Base-by-base conservation (phyloP, 2,329 filamentous ascomycete species). In the Cercospora zeina region DNA sequence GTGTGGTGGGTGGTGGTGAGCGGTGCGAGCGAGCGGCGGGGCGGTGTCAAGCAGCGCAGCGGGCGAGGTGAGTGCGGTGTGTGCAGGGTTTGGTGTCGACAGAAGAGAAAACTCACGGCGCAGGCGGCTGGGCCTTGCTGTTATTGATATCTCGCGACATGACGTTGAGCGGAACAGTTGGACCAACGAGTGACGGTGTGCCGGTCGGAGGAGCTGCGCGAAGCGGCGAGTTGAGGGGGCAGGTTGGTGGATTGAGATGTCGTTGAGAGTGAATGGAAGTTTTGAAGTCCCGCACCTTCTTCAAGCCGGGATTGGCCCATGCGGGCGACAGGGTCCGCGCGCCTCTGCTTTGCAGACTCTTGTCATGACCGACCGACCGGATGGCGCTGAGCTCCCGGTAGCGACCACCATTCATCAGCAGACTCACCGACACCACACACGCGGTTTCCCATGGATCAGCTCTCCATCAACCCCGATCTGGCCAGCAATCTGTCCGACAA, bases 401-500 rank as follows among this genome's bases (percentile, higher is more conserved):
- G 19, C 47, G 21, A 50, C 47, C 47, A 50, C 27, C 24, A 14
- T 30, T 50, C 14, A n/a, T 31, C 47, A 50, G 24, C 47, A 30
- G 21, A 16, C 47, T 50, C 47, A 50, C 47, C 47, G 47, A 50
- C 14, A 30, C 47, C 14, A 1, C 1, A 31, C 27, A 9, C 6
- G 14, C 47, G 37, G 13, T 10, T 49, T 51, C 60, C 37, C 53
- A 73, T 73, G 71, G 72, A 73, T 53, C 61, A 68, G 21, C 60
- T 67, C 54, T 67, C 67, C 54, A 65, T 74, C 57, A 64, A 59
- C 53, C 67, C 70, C 58, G 68, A 73, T 58, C 62, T 61, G 47
- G 62, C 73, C 33, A 62, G 70, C 58, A 73, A 69, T 58, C 61
- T 74, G 56, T 69, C 67, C 24, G 61, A 66, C 14, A 65, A 68